Evolutionary conservation across 345 rosid genomes (phyloP), one percentile per base, ranked within the genome.

Genomic region (Lepidium aucheri): DNA sequence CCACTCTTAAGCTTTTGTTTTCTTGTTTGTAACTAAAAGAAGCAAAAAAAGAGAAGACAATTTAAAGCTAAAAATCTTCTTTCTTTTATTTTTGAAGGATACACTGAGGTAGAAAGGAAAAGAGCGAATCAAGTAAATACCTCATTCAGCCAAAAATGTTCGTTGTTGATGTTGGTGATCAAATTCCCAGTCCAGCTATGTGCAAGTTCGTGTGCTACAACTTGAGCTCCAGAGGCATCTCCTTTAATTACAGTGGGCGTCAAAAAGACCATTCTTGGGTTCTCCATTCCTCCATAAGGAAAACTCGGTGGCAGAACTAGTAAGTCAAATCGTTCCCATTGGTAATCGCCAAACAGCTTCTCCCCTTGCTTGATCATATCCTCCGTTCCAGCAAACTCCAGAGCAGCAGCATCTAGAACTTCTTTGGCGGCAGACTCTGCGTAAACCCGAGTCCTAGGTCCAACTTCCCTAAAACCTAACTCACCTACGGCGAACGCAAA

Each of bases 131-230:
- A 44, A 66, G 40, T 9, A 22, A 3, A 9, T 74, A 92, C 98
- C 96, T 93, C 98, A 72, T 93, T 93, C 77, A 93, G 76, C 97
- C 98, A 90, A 59, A 93, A 93, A 70, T 93, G 98, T 38, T 93
- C 91, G 15, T 93, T 93, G 63, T 83, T 90, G 68, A 67, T 79
- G 65, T 90, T 93, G 45, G 97, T 90, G 30, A 93, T 93, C 82
- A 93, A 74, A 68, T 93, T 93, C 24, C 90, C 96, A 1, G 97
- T 93, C 96, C 98, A 90, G 67, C 94, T 93, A 69, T 90, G 97
- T 0, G 98, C 98, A 7, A 93, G 84, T 81, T 90, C 94, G 44
- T 90, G 97, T 0, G 96, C 98, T 28, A 93, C 96, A 14, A 90
- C 86, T 75, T 88, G 92, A 11, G 96, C 98, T 1, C 98, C 97